Evolutionary conservation across 148 eudicot species (phyloP).

Genomic region (Rhododendron vialii): DNA sequence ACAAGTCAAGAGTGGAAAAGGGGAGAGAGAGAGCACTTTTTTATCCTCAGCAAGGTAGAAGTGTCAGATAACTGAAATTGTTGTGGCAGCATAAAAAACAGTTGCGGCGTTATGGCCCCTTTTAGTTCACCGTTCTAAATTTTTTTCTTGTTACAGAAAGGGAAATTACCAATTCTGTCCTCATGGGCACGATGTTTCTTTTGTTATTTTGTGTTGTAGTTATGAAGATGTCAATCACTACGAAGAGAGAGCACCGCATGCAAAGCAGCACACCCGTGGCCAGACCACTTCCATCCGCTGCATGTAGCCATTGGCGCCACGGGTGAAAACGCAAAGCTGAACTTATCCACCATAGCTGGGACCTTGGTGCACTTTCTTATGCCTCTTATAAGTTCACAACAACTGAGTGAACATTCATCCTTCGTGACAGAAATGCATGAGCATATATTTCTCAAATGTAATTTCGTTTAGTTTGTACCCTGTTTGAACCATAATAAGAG

Average conservation of each 20-base stretch:
- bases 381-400: slow-evolving; percentile 68
- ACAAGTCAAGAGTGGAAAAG: no score
- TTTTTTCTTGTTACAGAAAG: neutral
- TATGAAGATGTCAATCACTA: slow-evolving; percentile 61
- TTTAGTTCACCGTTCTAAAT: neutral
- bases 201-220: slow-evolving; percentile 20
- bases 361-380: slow-evolving; percentile 49
- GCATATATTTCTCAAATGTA: neutral
- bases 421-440: neutral
- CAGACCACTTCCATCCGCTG: slow-evolving; percentile 78
- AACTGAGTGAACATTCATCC: neutral
- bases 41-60: neutral
- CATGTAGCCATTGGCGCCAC: slow-evolving; percentile 88
- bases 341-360: slow-evolving; percentile 79
- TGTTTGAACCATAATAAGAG: neutral
- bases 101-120: neutral
- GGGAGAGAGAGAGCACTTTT: neutral
- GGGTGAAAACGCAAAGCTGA: slow-evolving; percentile 54
- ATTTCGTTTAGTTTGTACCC: neutral
- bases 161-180: neutral
- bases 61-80: neutral
- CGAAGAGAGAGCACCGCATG: slow-evolving; percentile 58
- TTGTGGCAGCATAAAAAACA: neutral
- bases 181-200: neutral
- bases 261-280: slow-evolving; percentile 71